These are phyloP conservation scores for Microascus cirrosus DNA, from an alignment of 2,329 filamentous ascomycete species.

Conservation along the genomic window DNA sequence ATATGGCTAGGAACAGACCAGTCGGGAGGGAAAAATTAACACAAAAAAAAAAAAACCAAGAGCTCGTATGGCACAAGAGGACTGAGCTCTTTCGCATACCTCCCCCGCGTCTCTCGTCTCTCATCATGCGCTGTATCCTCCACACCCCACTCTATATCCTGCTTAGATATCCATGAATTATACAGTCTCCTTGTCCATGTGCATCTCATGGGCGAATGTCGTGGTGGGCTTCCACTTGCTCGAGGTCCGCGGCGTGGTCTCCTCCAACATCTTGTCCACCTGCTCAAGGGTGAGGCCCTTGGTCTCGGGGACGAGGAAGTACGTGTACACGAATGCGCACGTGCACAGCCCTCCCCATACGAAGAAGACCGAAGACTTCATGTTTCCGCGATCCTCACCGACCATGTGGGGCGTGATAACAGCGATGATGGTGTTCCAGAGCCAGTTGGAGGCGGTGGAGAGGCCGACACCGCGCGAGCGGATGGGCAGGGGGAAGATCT, in stretches of 20 bases:
- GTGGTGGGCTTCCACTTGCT: slow-evolving; percentile 62
- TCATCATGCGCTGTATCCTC: not conserved
- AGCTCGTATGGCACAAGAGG: not conserved
- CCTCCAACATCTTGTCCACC: slow-evolving; percentile 82
- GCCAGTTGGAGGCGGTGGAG: slow-evolving; percentile 83
- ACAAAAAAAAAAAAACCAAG: not conserved
- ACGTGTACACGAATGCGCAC: slow-evolving; percentile 50
- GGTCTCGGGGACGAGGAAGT: slow-evolving; percentile 65
- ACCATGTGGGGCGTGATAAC: slow-evolving; percentile 68
- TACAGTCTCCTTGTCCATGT: not conserved
- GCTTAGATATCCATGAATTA: not conserved
- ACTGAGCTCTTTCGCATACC: not conserved
- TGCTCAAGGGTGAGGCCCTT: slow-evolving; percentile 70
- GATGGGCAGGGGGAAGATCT: slow-evolving; percentile 84
- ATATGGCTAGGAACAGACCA: not conserved
- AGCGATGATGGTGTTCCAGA: slow-evolving; percentile 68
- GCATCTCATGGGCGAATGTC: slow-evolving; percentile 44
- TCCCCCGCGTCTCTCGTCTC: not conserved
- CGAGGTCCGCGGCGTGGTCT: slow-evolving; percentile 67
- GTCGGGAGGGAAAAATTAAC: not conserved
- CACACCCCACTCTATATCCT: not conserved
- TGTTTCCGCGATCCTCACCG: slow-evolving; percentile 44
- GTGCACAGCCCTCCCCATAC: slow-evolving; percentile 61
- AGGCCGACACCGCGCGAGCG: slow-evolving; percentile 78
- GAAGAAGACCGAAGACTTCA: slow-evolving; percentile 63